phyloP scores from a whole-genome alignment of 345 rosid species.

The Moringa oleifera region DNA sequence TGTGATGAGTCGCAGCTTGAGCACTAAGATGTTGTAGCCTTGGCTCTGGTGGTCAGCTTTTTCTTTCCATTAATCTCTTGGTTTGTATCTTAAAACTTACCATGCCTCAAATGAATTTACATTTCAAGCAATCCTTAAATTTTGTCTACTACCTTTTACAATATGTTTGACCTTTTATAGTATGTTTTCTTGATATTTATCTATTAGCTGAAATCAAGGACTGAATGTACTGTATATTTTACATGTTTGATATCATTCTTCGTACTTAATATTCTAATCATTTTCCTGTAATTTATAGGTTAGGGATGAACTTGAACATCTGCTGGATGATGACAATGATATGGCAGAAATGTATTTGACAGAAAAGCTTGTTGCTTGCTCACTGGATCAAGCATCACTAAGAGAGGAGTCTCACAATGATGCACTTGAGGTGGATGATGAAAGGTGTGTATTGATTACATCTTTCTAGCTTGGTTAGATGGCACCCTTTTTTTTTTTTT shows the following conservation, averaged over 20 bases:
- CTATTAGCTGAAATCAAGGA: not conserved
- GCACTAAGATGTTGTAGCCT: too few relatives aligned
- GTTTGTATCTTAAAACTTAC: too few relatives aligned
- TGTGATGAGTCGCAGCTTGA: too few relatives aligned
- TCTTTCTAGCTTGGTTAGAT: not conserved
- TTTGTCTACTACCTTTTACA: too few relatives aligned
- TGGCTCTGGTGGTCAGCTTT: too few relatives aligned
- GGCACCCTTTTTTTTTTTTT: too few relatives aligned
- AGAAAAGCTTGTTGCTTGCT: constrained; percentile 31
- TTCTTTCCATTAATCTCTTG: too few relatives aligned
- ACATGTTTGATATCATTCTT: not conserved
- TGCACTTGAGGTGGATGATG: constrained; percentile 22
- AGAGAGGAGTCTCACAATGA: constrained; percentile 16
- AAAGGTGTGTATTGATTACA: constrained; percentile 23
- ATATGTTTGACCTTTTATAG: too few relatives aligned
- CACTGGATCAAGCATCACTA: constrained; percentile 20
- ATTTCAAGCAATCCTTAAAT: too few relatives aligned
- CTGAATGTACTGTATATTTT: not conserved
- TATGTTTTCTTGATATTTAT: too few relatives aligned
- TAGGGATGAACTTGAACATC: constrained; percentile 57
- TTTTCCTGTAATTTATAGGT: constrained; percentile 26
- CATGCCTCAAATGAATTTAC: too few relatives aligned
- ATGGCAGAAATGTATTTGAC: constrained; percentile 59
- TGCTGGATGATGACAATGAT: constrained; percentile 55
- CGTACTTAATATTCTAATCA: not conserved